Percentiles rank a stretch among this genome's conserved stretches.
Conservation (phyloP, 441 rosid species). For the Rhodomyrtus psidioides region DNA sequence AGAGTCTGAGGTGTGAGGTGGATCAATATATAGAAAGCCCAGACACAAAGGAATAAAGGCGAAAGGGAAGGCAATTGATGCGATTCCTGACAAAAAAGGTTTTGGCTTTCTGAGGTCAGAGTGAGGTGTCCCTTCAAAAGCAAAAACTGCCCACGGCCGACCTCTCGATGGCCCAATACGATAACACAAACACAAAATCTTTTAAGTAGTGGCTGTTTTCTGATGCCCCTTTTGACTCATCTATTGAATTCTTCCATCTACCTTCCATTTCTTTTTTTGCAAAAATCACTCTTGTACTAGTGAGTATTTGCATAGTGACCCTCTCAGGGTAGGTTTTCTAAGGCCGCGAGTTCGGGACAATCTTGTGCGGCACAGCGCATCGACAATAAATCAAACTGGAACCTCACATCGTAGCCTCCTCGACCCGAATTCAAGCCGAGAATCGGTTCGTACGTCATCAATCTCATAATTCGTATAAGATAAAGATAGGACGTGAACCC, state of each 20-base stretch:
- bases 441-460: neutral
- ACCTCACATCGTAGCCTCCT: neutral
- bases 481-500: neutral
- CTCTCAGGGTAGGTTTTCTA: neutral
- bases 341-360: neutral
- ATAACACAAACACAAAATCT: neutral
- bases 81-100: neutral
- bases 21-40: neutral
- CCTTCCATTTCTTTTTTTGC: neutral
- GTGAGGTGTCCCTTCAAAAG: neutral
- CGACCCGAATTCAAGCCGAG: fast-evolving
- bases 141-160: neutral
- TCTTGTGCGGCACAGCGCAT: neutral
- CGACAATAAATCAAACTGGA: neutral
- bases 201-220: neutral
- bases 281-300: neutral
- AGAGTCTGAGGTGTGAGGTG: neutral
- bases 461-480: neutral
- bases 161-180: neutral
- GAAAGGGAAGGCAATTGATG: neutral
- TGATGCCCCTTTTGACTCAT: neutral
- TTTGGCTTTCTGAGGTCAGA: neutral
- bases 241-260: neutral
- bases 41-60: neutral
- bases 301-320: neutral